phyloP scores from a whole-genome alignment of 2,329 filamentous ascomycete genomes.

The Pestalotiopsis sp. region DNA sequence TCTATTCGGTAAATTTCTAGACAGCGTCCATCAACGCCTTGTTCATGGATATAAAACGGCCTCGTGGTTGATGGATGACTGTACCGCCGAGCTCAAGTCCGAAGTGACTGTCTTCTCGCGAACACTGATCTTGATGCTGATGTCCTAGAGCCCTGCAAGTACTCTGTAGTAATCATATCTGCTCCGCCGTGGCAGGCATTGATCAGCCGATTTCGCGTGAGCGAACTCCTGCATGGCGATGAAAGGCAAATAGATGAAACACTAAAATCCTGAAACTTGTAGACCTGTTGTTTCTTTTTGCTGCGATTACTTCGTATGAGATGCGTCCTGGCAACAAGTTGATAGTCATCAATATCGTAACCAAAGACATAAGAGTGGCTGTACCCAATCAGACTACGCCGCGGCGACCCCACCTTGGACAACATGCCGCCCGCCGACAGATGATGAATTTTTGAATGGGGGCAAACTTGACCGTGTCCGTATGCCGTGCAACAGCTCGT shows the following conservation, averaged over 20 bases:
- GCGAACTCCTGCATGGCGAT: background rate
- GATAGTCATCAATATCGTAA: background rate
- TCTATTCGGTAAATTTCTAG: too few species aligned
- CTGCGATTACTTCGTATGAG: background rate
- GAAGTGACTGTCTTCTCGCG: too few species aligned
- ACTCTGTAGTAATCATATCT: background rate
- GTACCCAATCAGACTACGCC: slow-evolving; percentile 8
- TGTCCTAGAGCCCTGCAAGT: background rate
- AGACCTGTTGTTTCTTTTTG: background rate
- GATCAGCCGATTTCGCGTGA: background rate
- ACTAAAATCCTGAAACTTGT: background rate
- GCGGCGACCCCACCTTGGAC: slow-evolving; percentile 6
- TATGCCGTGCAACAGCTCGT: slow-evolving; percentile 4
- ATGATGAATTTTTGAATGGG: slow-evolving; percentile 7
- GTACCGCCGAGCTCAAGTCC: too few species aligned
- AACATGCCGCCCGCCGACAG: slow-evolving; percentile 3
- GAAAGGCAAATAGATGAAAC: background rate
- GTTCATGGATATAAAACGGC: too few species aligned
- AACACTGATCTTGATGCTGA: background rate
- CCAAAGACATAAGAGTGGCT: background rate
- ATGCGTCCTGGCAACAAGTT: background rate
- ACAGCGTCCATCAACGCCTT: too few species aligned
- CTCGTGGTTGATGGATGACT: too few species aligned
- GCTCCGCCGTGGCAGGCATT: background rate
- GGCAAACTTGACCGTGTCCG: background rate